Evolutionary conservation across 1,284 basidiomycete species (phyloP), one percentile per base, ranked within the genome.

Genomic region (Wallemia ichthyophaga): DNA sequence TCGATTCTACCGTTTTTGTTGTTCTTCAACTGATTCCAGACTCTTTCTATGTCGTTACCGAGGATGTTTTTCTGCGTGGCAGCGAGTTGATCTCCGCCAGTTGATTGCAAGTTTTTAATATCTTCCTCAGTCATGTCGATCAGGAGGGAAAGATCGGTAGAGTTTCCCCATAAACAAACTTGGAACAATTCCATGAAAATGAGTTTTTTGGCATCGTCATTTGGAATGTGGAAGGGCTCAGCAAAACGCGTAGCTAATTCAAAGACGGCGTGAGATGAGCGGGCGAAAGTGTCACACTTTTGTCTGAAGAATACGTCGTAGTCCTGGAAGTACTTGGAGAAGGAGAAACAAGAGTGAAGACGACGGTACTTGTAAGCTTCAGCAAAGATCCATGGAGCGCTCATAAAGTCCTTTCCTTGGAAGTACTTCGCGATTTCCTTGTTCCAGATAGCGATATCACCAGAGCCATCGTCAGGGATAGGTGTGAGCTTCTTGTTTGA

Each of bases 121-220:
- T 96, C 91, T 55, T 96, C 91, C 71, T 96, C 91, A 15, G 86
- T 87, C 91, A 95, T 95, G 73, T 96, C 88, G 72, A 95, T 96
- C 60, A 96, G 76, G 28, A 96, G 77, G 1, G 87, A 92, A 59
- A 96, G 74, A 70, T 96, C 91, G 60, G 92, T 96, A n/a, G 87
- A 85, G 71, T 92, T 92, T 19, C 87, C 87, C 86, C 87, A 91
- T 24, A 92, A 75, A 67, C 86, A 91, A 60, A 94, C 85, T 85
- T 60, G 60, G 25, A 33, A 26, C 28, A 60, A 73, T 71, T 98
- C 92, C 60, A 83, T 75, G 75, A 96, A 98, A 77, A 94, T 81
- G 58, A 89, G 73, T 60, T 85, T 80, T 68, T 86, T 80, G n/a
- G 81, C 80, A 64, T 89, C 82, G 32, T 73, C 73, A 7, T 76